Percentiles rank a stretch among this genome's conserved stretches.
These are phyloP conservation scores for Verticillium longisporum DNA, from an alignment of 2,329 filamentous ascomycete genomes.

Conservation along the genomic window DNA sequence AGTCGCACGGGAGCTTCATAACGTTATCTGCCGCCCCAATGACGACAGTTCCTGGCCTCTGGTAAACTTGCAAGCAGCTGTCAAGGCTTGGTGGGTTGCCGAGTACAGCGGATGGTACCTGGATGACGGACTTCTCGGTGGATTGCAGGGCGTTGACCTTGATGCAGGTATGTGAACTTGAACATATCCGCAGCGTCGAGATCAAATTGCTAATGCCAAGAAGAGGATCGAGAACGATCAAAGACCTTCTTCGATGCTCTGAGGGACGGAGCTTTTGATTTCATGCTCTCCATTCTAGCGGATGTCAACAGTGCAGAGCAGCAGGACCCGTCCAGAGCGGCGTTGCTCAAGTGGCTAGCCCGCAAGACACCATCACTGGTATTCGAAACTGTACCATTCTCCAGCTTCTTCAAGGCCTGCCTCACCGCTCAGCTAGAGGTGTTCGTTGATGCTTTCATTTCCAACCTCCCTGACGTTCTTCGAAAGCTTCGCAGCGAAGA, in stretches of 20 bases:
- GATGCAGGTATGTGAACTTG: slow-evolving; percentile 37
- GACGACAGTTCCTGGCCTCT: slow-evolving; percentile 68
- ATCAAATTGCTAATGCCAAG: slow-evolving; percentile 5
- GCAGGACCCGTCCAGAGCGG: slow-evolving; percentile 79
- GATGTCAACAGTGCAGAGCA: slow-evolving; percentile 76
- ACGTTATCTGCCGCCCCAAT: slow-evolving; percentile 56
- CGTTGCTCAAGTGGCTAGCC: slow-evolving; percentile 75
- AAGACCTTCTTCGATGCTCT: slow-evolving; percentile 70
- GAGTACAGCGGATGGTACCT: slow-evolving; percentile 90
- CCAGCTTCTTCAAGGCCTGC: slow-evolving; percentile 62
- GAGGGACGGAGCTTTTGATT: slow-evolving; percentile 87
- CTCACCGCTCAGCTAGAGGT: slow-evolving; percentile 77
- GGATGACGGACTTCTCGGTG: slow-evolving; percentile 48
- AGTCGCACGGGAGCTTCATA: slow-evolving; percentile 65
- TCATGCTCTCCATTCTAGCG: slow-evolving; percentile 76
- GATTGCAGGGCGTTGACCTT: slow-evolving; percentile 48
- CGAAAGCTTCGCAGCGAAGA: slow-evolving; percentile 81
- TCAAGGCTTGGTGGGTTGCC: slow-evolving; percentile 80
- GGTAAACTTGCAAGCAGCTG: slow-evolving; percentile 69
- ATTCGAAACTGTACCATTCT: slow-evolving; percentile 61
- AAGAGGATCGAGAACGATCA: slow-evolving; percentile 64
- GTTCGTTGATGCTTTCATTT: slow-evolving; percentile 88
- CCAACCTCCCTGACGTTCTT: slow-evolving; percentile 89
- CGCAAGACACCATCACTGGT: slow-evolving; percentile 68
- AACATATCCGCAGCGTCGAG: not conserved